Percentiles rank a stretch among this genome's conserved stretches.
Conservation (phyloP, 2,329 filamentous ascomycete genomes). For the Apiospora malaysiana region DNA sequence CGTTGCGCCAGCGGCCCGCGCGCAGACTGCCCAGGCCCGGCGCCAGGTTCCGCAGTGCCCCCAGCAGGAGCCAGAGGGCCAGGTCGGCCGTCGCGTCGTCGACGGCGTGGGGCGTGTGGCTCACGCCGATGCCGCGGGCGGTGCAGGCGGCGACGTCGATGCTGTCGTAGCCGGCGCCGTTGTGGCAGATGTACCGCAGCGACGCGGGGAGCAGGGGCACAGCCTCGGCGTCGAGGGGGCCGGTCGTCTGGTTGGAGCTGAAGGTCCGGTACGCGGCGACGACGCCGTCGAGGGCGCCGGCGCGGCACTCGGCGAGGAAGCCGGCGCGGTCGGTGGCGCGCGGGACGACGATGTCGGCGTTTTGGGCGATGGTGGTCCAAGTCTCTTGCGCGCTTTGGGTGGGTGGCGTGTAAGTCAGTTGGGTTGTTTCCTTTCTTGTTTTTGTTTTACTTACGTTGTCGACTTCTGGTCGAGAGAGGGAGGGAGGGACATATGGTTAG, state of each 20-base stretch:
- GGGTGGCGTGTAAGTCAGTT: not conserved
- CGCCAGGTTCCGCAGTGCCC: slow-evolving; percentile 77
- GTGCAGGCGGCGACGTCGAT: slow-evolving; percentile 77
- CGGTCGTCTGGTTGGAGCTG: slow-evolving; percentile 61
- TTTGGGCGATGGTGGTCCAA: slow-evolving; percentile 65
- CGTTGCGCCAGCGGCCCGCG: slow-evolving; percentile 70
- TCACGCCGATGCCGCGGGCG: slow-evolving; percentile 69
- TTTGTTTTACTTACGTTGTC: not conserved
- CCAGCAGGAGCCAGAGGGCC: slow-evolving; percentile 81
- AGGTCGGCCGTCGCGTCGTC: slow-evolving; percentile 85
- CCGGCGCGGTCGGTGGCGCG: slow-evolving; percentile 65
- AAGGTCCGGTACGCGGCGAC: slow-evolving; percentile 75
- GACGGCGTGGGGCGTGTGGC: slow-evolving; percentile 81
- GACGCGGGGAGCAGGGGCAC: slow-evolving; percentile 60
- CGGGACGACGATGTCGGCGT: slow-evolving; percentile 71
- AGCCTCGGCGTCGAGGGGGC: slow-evolving; percentile 74
- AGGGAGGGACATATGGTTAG: not conserved
- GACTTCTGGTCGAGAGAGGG: not conserved
- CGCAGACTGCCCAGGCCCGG: slow-evolving; percentile 69
- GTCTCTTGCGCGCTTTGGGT: slow-evolving; percentile 65
- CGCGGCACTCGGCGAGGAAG: slow-evolving; percentile 72
- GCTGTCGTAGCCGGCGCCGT: slow-evolving; percentile 84
- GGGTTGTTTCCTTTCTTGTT: not conserved
- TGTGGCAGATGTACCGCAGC: slow-evolving; percentile 65
- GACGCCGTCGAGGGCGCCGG: slow-evolving; percentile 70